Conservation (phyloP, 805 yeast genomes). For the Kuraishia piskuri region DNA sequence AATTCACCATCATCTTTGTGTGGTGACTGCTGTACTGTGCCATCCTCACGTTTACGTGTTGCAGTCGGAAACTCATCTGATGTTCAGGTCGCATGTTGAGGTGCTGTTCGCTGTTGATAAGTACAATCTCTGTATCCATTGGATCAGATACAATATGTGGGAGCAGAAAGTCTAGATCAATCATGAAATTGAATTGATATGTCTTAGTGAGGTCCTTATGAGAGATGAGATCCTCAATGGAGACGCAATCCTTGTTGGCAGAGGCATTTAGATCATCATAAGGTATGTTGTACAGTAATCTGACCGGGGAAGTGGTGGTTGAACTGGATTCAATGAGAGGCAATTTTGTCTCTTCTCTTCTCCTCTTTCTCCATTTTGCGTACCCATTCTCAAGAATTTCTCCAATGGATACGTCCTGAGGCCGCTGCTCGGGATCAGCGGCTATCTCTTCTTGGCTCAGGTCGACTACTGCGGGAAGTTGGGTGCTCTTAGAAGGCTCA, state of each 20-base stretch:
- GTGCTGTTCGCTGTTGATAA: constrained; percentile 24
- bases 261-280: not conserved
- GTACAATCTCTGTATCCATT: constrained; percentile 10
- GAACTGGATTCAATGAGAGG: not conserved
- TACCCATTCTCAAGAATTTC: not conserved
- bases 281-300: not conserved
- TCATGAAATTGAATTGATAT: constrained; percentile 24
- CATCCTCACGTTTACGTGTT: constrained; percentile 23
- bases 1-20: constrained; percentile 58
- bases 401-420: not conserved
- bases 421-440: not conserved
- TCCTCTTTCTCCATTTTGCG: not conserved
- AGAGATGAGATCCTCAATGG: constrained; percentile 17
- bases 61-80: constrained; percentile 11
- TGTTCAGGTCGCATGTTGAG: constrained; percentile 24
- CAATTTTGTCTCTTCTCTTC: not conserved
- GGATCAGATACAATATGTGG: constrained; percentile 14
- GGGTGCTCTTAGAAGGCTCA: not conserved
- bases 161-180: constrained; percentile 19
- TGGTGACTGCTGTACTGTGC: constrained; percentile 46
- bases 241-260: constrained; percentile 18
- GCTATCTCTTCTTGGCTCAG: not conserved
- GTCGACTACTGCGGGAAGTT: not conserved
- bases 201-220: constrained; percentile 14
- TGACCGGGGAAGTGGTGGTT: not conserved